Evolutionary conservation across 2,329 filamentous ascomycete species (phyloP), one percentile per base, ranked within the genome.

Genomic region (Beauveria sp.): DNA sequence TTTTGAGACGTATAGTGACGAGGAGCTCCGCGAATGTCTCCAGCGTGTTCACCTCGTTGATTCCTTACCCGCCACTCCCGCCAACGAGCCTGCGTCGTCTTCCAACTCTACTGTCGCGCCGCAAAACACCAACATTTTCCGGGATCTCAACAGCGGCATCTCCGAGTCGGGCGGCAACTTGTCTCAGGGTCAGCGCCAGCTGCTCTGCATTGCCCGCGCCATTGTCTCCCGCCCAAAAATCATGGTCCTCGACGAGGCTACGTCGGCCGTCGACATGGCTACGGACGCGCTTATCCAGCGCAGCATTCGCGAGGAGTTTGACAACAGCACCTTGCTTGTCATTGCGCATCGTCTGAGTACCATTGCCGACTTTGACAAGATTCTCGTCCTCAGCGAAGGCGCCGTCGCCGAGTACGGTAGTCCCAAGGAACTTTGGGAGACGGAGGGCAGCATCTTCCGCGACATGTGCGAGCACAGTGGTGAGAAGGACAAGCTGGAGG

Each of bases 181-280:
- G 20, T 90, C 87, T 0, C 88, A 91, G 70, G 88, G 89, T 30
- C 89, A 92, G 72, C 82, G 89, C 3, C 89, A 92, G 72, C 85
- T 91, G 0, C 81, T 92, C 43, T 91, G 88, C 68, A 83, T 91
- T 4, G 88, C 88, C 1, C 86, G 86, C 56, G 88, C 86, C 56
- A 90, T 91, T 66, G 85, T 91, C 26, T 81, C 84, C 0, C 81
- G 86, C 0, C 88, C 89, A 3, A 88, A 88, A 69, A 85, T 93
- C 67, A 88, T 93, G 83, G 85, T 93, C 1, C 81, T 93, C 1
- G 89, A 93, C 70, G 89, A 93, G 74, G 89, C 90, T 0, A 93
- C 90, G 0, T 87, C 84, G 3, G 88, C 89, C 0, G 88, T 93
- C 2, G 89, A 92, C 71, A 90, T 91, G 86, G 78, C 81, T 46